Base-by-base conservation (phyloP, 2,329 filamentous ascomycete genomes). In the Alternaria brassicicola region DNA sequence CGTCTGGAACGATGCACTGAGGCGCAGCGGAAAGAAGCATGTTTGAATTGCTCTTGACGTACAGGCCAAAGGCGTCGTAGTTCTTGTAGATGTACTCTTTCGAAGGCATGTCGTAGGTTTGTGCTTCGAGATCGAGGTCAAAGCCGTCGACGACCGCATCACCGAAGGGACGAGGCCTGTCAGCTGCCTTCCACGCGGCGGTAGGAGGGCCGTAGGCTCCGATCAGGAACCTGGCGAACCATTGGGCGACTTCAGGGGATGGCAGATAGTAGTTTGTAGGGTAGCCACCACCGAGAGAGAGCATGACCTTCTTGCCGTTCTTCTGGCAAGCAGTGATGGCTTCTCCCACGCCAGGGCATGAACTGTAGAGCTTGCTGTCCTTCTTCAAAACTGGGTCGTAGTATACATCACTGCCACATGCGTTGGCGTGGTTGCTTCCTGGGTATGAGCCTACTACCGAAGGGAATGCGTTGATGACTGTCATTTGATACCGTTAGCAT, bases 351-450 rank as follows among this genome's bases (percentile, higher is more conserved):
- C 78, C 55, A 8, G 55, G 55, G 51, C 55, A 58, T 4, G 55
- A 58, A 30, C 45, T 58, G 25, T 19, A 52, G 4, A 58, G 26
- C 9, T 7, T 21, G 26, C 55, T 58, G 8, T 36, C n/a, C 38
- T 58, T 0, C 9, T 39, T 23, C 33, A 52, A 17, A 12, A 51
- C 51, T 9, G 75, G 72, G 53, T 78, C 69, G 65, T 79, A 84
- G 13, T 49, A 51, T 30, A 26, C 9, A 5, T 23, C 52, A 33
- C 5, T 8, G 7, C 71, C 72, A 63, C 85, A 86, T 39, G 84
- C 83, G 65, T 76, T 85, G 61, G 82, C 85, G 67, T 86, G 86
- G 74, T 87, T 85, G 12, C 79, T 81, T 10, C 78, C 80, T 5
- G 85, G 84, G 61, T 78, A 84, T 33, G 79, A 80, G 36, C 77